phyloP scores from a whole-genome alignment of 169 alveolate genomes.

The Babesia caballi region DNA sequence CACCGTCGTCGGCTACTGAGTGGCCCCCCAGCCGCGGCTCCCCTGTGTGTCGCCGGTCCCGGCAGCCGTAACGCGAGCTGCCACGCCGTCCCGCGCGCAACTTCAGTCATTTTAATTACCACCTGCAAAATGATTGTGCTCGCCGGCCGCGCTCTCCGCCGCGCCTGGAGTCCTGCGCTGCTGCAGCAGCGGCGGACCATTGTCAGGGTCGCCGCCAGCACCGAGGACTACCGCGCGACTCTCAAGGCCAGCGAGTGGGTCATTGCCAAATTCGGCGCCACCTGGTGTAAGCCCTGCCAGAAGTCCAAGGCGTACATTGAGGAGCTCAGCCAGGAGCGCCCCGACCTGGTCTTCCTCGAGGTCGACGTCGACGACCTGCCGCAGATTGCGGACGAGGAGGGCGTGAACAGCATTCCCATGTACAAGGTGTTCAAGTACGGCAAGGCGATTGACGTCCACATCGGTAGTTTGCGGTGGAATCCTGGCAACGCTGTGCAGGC shows the following conservation, averaged over 20 bases:
- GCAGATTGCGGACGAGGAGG: constrained; percentile 68
- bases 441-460: constrained; percentile 46
- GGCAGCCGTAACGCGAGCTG: neutral
- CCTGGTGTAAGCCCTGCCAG: constrained; percentile 82
- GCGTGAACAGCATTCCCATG: constrained; percentile 65
- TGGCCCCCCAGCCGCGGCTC: constrained; percentile 3
- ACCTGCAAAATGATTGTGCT: neutral
- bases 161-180: neutral
- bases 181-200: constrained; percentile 34
- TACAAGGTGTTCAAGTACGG: constrained; percentile 59
- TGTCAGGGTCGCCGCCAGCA: constrained; percentile 49
- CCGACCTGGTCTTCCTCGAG: constrained; percentile 50
- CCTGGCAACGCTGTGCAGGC: neutral
- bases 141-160: neutral
- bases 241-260: constrained; percentile 57
- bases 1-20: constrained; percentile 26
- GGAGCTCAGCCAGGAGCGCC: constrained; percentile 56
- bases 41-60: constrained; percentile 11
- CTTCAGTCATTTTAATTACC: neutral
- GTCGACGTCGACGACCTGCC: constrained; percentile 66
- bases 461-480: constrained; percentile 33
- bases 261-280: constrained; percentile 76
- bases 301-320: constrained; percentile 73
- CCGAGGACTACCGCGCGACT: constrained; percentile 68
- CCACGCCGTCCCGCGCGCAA: neutral